A percentile compares a stretch with the other conserved stretches of the same genome.
These are phyloP conservation scores for Pseudonectria foliicola DNA, from an alignment of 2,329 filamentous ascomycete genomes.

Conservation along the genomic window DNA sequence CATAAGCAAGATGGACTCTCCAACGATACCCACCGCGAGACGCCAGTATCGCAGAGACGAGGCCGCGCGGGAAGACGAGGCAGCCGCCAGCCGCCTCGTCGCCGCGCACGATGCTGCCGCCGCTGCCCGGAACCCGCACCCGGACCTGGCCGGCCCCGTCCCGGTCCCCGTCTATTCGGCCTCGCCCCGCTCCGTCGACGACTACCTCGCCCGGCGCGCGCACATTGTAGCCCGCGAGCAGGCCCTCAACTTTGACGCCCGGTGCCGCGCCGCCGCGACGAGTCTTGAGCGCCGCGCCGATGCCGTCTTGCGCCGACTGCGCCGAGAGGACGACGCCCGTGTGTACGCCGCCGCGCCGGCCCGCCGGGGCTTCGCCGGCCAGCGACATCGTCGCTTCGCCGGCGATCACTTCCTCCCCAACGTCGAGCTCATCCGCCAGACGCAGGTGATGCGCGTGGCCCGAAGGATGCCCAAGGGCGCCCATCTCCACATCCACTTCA, in stretches of 20 bases:
- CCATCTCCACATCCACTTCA: slow-evolving; percentile 72
- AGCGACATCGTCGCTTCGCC: slow-evolving; percentile 37
- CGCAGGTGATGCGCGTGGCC: slow-evolving; percentile 50
- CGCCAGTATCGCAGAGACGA: too few species aligned
- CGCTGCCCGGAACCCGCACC: slow-evolving; percentile 2
- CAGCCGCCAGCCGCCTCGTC: slow-evolving; percentile 18
- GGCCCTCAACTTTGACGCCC: slow-evolving; percentile 34
- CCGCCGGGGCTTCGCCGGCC: slow-evolving; percentile 33
- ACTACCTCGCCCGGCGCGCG: slow-evolving; percentile 27
- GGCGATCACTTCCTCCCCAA: slow-evolving; percentile 55
- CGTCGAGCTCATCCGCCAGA: slow-evolving; percentile 44
- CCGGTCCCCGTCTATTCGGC: slow-evolving; percentile 1
- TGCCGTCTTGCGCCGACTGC: slow-evolving; percentile 32
- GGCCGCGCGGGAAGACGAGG: slow-evolving; percentile 7
- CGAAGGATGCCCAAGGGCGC: slow-evolving; percentile 61
- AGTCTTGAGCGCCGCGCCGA: slow-evolving; percentile 31
- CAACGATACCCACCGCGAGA: too few species aligned
- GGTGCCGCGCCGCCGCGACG: slow-evolving; percentile 26
- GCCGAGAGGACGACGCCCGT: slow-evolving; percentile 25
- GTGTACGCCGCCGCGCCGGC: slow-evolving; percentile 29
- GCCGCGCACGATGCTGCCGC: slow-evolving; percentile 21
- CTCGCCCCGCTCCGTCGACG: slow-evolving; percentile 8
- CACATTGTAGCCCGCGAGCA: slow-evolving; percentile 26
- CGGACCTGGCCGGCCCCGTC: neutral
- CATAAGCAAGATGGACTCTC: too few species aligned